Conservation (phyloP, 164 flowering plant genomes). For the Chloranthus sessilifolius region DNA sequence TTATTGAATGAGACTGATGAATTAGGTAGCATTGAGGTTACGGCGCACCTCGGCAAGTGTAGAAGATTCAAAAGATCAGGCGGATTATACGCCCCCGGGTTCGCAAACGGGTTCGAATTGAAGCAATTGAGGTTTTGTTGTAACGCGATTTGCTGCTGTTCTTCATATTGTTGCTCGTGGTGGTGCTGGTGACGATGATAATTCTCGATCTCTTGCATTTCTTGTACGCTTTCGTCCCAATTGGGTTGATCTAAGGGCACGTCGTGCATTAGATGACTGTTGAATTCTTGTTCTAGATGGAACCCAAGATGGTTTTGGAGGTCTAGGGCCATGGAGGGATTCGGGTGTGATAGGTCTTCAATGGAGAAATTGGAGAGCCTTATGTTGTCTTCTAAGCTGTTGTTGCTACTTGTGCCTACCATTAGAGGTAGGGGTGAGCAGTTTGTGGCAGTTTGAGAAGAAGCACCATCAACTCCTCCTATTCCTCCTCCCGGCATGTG, state of each 20-base stretch:
- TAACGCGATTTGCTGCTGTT: slow-evolving; percentile 14
- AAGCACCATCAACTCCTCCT: slow-evolving; percentile 7
- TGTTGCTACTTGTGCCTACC: slow-evolving; percentile 11
- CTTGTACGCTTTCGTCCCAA: slow-evolving; percentile 24
- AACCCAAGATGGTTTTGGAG: slow-evolving; percentile 26
- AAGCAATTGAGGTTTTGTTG: slow-evolving; percentile 23
- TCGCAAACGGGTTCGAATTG: slow-evolving; percentile 17
- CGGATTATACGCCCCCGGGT: slow-evolving; percentile 20
- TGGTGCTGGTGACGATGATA: slow-evolving; percentile 6
- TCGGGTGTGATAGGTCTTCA: slow-evolving; percentile 27
- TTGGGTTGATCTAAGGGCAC: slow-evolving; percentile 22
- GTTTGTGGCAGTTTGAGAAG: slow-evolving; percentile 6
- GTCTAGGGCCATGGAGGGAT: slow-evolving; percentile 20
- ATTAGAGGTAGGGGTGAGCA: neutral
- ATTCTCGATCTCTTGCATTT: slow-evolving; percentile 19
- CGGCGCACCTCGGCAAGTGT: slow-evolving; percentile 41
- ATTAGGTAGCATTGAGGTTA: slow-evolving; percentile 31
- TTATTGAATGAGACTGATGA: slow-evolving; percentile 37
- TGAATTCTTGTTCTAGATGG: slow-evolving; percentile 21
- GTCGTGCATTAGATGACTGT: slow-evolving; percentile 22
- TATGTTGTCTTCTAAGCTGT: slow-evolving; percentile 24
- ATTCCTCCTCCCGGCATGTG: no score
- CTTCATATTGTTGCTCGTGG: slow-evolving; percentile 8
- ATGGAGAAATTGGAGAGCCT: slow-evolving; percentile 20
- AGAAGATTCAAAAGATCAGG: slow-evolving; percentile 58